Evolutionary conservation across 2,329 filamentous ascomycete genomes (phyloP), one percentile per base, ranked within the genome.

Genomic region (Raffaelea ambrosiae): DNA sequence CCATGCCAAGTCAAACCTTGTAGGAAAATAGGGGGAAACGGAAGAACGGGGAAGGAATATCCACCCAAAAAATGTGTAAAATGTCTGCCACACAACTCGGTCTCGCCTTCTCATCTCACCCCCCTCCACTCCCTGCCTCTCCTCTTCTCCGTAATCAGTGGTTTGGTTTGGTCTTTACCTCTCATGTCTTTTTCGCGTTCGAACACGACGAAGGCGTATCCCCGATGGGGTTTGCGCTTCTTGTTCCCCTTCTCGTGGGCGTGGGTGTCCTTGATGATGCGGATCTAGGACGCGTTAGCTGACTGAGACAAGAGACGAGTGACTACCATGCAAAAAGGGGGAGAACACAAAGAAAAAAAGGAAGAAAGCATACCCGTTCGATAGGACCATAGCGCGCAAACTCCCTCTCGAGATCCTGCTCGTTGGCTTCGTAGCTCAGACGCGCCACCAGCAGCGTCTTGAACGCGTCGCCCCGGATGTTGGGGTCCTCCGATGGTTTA

Each of bases 101-200:
- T 29, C 26, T 29, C 26, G 7, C 26, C 26, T 29, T 51, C 54
- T 55, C 55, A 38, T 14, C 19, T 22, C n/a, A n/a, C n/a, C n/a
- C n/a, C n/a, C n/a, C n/a, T n/a, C 7, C 26, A 7, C 7, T 13
- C 26, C 7, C 26, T 29, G 26, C 13, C 7, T 29, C 26, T 29
- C 13, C 26, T 29, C 13, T 29, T 13, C n/a, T n/a, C n/a, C n/a
- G 13, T 29, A 7, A 13, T 14, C 35, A 16, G 35, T 44, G 42
- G n/a, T 49, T 36, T 40, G 19, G 29, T 36, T 49, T 42, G 18
- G 29, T 48, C 36, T 71, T 81, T 94, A 96, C 90, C 89, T 88
- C 94, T 94, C 90, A 97, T 96, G 65, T 97, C 93, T 68, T 91
- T 90, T 70, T 97, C 93, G 65, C 88, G 84, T 68, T 97, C 91